Evolutionary conservation across 306 rosid genomes (phyloP).

Genomic region (Acacia melanoxylon): DNA sequence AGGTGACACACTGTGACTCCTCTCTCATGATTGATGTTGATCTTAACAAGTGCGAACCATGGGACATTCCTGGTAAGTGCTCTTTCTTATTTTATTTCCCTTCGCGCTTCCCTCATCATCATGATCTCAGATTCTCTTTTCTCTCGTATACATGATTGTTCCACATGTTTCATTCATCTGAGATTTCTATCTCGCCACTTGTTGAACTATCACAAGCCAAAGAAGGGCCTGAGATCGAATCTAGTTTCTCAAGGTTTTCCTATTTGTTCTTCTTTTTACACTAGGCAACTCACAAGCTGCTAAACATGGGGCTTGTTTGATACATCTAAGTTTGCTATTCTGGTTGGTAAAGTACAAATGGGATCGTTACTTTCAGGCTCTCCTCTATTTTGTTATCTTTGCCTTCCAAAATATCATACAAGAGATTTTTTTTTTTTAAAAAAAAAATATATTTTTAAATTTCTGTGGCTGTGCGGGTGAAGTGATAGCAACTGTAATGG

Average conservation of each 20-base stretch:
- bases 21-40: slow-evolving; percentile 84
- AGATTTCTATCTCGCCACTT: background rate
- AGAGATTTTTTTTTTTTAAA: background rate
- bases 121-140: slow-evolving; percentile 9
- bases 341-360: slow-evolving; percentile 37
- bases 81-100: background rate
- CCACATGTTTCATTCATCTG: background rate
- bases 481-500: slow-evolving; percentile 51
- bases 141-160: background rate
- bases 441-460: background rate
- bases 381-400: slow-evolving; percentile 30
- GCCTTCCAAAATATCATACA: slow-evolving; percentile 24
- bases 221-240: slow-evolving; percentile 6
- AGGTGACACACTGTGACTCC: slow-evolving; percentile 49
- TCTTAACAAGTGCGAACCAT: slow-evolving; percentile 93
- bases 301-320: slow-evolving; percentile 27
- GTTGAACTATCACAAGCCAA: background rate
- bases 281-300: slow-evolving; percentile 18
- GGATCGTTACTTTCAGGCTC: slow-evolving; percentile 38
- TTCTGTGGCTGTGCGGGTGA: slow-evolving; percentile 24
- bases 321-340: slow-evolving; percentile 22
- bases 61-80: slow-evolving; percentile 92
- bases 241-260: background rate
- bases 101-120: background rate
- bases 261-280: background rate